Evolutionary conservation across 75 land plant species (phyloP), one percentile per base, ranked within the genome.

Genomic region (Sequoiadendron giganteum): DNA sequence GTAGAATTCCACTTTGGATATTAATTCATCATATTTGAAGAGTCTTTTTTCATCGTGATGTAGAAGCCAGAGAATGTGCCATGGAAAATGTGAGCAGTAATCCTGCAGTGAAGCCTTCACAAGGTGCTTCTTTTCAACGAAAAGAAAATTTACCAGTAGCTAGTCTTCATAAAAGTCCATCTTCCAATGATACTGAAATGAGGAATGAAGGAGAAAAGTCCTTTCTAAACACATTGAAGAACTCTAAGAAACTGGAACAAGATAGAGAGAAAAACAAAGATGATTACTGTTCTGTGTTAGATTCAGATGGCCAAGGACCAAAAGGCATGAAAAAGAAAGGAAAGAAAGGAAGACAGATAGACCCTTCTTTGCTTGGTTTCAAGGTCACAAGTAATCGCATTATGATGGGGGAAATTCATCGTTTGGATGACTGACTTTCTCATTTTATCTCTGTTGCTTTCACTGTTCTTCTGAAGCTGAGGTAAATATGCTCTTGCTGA

Each of bases 391-490:
- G 99, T 91, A 98, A 98, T 87, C 95, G 99, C 47, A 97, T 98
- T 80, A 89, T 97, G 95, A 98, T 98, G 99, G 99, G 99, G 68
- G 99, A 98, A 88, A 98, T 98, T 55, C 99, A 98, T 58, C 95
- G 94, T 84, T 76, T 91, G 19, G 99, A 98, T 10, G 98, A 96
- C 82, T 94, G 86, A 89, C 11, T 43, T 82, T 13, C 52, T 82
- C 47, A 82, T 28, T 47, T 82, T n/a, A 45, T 45, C 25, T 45
- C 28, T 82, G 84, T 45, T 82, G 0, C 48, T 47, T 47, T 28
- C 32, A 82, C 9, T 10, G 52, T 45, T 82, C 48, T 28, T 45
- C 32, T 10, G 21, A 82, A 47, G 42, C 84, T 14, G 30, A 82
- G 84, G 84, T 82, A 82, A 82, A 82, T 45, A 82, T 82, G 52